Evolutionary conservation across 176 grass and related monocot genomes (phyloP).

Genomic region (Musa schizocarpa): DNA sequence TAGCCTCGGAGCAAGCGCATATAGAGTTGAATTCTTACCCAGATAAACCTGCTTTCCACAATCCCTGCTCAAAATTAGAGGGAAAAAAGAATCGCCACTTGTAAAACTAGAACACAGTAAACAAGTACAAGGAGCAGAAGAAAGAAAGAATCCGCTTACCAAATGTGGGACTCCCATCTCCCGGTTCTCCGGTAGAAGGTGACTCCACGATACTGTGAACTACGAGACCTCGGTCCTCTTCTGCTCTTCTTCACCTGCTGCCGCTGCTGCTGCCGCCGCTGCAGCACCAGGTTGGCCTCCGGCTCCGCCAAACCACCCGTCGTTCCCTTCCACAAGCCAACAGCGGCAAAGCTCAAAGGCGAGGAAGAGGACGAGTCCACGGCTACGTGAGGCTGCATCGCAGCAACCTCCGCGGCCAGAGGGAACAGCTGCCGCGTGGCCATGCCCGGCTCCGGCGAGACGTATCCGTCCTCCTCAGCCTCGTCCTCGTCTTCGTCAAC

Average conservation of each 20-base stretch:
- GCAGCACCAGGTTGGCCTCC: background rate
- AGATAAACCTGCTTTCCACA: constrained; percentile 97
- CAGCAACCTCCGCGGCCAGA: background rate
- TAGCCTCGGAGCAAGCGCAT: background rate
- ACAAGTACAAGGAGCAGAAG: background rate
- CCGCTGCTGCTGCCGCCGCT: constrained; percentile 1
- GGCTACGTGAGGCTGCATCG: background rate
- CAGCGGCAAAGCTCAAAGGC: constrained; percentile 18
- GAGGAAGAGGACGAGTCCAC: background rate
- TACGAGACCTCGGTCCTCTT: constrained; percentile 71
- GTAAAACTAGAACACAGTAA: background rate
- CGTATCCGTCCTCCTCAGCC: constrained; percentile 22
- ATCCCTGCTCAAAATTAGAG: constrained; percentile 46
- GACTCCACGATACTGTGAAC: constrained; percentile 89
- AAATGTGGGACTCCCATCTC: constrained; percentile 94
- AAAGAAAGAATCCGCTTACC: constrained; percentile 25
- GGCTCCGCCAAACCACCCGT: background rate
- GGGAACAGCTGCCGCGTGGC: constrained; percentile 70
- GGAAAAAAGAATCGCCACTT: background rate
- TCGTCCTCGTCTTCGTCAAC: no score
- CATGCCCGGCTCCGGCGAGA: constrained; percentile 11
- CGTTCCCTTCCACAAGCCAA: constrained; percentile 11
- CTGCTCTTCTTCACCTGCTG: constrained; percentile 62
- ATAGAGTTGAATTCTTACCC: constrained; percentile 34
- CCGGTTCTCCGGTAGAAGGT: constrained; percentile 91